Evolutionary conservation across 495 filamentous ascomycete genomes (phyloP).

Genomic region (Neurospora tetrasperma): DNA sequence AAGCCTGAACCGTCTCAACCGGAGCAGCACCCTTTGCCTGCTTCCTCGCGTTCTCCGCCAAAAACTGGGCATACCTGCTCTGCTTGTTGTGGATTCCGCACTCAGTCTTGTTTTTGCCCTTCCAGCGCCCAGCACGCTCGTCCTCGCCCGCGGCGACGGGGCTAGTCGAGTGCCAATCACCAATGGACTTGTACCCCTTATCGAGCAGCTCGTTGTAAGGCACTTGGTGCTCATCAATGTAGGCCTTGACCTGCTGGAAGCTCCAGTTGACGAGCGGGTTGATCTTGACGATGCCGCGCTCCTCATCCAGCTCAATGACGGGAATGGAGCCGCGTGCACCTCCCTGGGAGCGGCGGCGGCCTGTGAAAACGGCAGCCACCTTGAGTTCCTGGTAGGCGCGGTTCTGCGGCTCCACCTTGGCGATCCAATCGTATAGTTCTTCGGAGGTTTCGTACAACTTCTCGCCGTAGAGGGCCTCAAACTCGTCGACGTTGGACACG

Average conservation of each 20-base stretch:
- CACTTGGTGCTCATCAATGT: slow-evolving; percentile 74
- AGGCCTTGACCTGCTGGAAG: slow-evolving; percentile 79
- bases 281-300: slow-evolving; percentile 82
- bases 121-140: slow-evolving; percentile 95
- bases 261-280: slow-evolving; percentile 97
- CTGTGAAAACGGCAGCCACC: slow-evolving; percentile 90
- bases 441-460: slow-evolving; percentile 78
- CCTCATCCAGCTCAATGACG: slow-evolving; percentile 86
- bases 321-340: slow-evolving; percentile 82
- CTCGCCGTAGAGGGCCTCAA: slow-evolving; percentile 70
- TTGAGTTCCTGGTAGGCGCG: slow-evolving; percentile 81
- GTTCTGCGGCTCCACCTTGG: slow-evolving; percentile 94
- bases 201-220: slow-evolving; percentile 91
- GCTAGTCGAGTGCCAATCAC: slow-evolving; percentile 94
- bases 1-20: neutral
- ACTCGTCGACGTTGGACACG: slow-evolving; percentile 57
- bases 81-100: slow-evolving; percentile 97
- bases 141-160: slow-evolving; percentile 87
- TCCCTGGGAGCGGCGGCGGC: slow-evolving; percentile 83
- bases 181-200: slow-evolving; percentile 89
- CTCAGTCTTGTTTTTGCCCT: slow-evolving; percentile 88
- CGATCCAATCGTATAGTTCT: slow-evolving; percentile 89
- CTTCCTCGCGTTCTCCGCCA: slow-evolving; percentile 66
- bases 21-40: slow-evolving; percentile 3
- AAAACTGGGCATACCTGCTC: slow-evolving; percentile 78